Base-by-base conservation (phyloP, 164 flowering plant genomes). In the Nelumbo lutea region DNA sequence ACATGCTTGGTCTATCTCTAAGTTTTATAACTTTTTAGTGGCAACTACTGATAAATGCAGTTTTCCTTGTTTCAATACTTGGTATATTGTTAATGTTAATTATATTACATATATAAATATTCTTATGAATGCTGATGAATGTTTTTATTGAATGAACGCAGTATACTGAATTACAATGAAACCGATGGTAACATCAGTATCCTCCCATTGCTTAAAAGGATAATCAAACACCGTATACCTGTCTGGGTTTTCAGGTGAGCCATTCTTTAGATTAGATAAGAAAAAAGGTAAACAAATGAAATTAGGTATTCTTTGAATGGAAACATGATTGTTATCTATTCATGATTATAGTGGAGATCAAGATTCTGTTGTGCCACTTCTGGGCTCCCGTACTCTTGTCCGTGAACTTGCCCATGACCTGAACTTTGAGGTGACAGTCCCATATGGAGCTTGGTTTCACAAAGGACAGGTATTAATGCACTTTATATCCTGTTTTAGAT, bases 371-470 rank as follows among this genome's bases (percentile, higher is more conserved):
- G 90, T 92, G 9, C 98, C 99, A 3, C 70, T 96, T 15, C 69
- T 92, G 74, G 97, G 99, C 2, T 85, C 97, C 0, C 80, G 98
- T n/a, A 89, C 98, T 1, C 86, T 92, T 2, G 80, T 89, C 47
- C 91, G 90, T 9, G 97, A 90, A 66, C 93, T 96, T 14, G 96
- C 99, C 59, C 79, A 84, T 43, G 95, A 90, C 51, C 63, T 96
- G 52, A 73, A 80, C 5, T 86, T 90, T 80, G 66, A 83, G 44
- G 67, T 78, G 43, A 88, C 99, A 46, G 91, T 96, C 47, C 99
- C 98, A 10, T 96, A 92, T 78, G 87, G 87, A 74, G 87, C 92
- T 70, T 96, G 99, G 99, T 96, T 89, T 74, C 90, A 88, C 82
- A 83, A 83, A 81, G 80, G 81, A 59, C 99, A 95, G 97, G 99